A percentile compares a stretch with the other conserved stretches of the same genome.
Conservation (phyloP, 1,139 yeast species). For the Candida tetrigidarum region DNA sequence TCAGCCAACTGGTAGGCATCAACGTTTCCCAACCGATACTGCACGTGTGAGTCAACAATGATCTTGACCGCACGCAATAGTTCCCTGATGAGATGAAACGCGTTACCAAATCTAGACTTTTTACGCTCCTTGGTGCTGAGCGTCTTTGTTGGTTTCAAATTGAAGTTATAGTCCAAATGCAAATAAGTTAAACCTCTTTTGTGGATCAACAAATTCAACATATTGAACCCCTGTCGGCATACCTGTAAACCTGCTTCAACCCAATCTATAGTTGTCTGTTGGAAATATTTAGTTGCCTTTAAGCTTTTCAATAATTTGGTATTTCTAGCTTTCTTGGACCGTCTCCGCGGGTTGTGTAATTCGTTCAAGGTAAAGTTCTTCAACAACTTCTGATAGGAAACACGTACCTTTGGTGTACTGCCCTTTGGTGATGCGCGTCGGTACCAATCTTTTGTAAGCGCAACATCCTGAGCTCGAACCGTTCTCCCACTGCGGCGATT, state of each 20-base stretch:
- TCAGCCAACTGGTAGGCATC: constrained; percentile 97
- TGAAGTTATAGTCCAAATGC: constrained; percentile 94
- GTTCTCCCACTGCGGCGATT: constrained; percentile 72
- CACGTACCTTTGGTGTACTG: constrained; percentile 74
- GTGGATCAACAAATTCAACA: constrained; percentile 89
- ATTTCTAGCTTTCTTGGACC: constrained; percentile 41
- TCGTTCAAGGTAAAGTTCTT: constrained; percentile 77
- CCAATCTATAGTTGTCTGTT: constrained; percentile 94
- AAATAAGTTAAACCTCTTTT: constrained; percentile 89
- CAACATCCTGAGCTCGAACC: constrained; percentile 88
- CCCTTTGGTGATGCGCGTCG: constrained; percentile 64
- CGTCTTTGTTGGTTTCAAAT: constrained; percentile 94
- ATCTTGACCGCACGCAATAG: constrained; percentile 80
- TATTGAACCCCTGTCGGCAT: constrained; percentile 91
- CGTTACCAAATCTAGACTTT: constrained; percentile 94
- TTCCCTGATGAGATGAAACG: constrained; percentile 93
- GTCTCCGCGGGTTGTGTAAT: constrained; percentile 51
- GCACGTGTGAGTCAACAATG: constrained; percentile 93
- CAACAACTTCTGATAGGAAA: constrained; percentile 85
- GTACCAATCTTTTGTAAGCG: constrained; percentile 84
- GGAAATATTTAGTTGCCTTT: constrained; percentile 83
- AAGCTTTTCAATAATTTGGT: constrained; percentile 68
- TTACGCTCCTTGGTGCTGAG: constrained; percentile 96
- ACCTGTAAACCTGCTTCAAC: constrained; percentile 97
- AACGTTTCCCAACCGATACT: constrained; percentile 83